These are phyloP conservation scores for Infundibulicybe gibba DNA, from an alignment of 768 basidiomycete species.

Conservation along the genomic window DNA sequence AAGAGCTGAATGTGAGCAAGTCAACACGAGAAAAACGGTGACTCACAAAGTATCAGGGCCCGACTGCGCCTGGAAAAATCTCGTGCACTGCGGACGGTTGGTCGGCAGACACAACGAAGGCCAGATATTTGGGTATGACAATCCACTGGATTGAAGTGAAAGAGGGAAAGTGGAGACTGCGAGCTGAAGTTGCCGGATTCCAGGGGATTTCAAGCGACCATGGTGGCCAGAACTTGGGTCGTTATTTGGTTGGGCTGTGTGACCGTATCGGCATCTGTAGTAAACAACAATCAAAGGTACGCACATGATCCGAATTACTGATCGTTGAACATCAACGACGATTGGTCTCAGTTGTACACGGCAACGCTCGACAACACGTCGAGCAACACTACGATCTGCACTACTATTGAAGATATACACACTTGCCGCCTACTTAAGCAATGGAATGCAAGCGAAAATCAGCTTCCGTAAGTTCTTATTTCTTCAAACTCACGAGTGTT, in stretches of 20 bases:
- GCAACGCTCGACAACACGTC: not conserved
- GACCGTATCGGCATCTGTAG: not conserved
- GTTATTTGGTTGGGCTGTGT: not conserved
- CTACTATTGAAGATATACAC: not conserved
- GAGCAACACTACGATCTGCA: not conserved
- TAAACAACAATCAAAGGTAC: not conserved
- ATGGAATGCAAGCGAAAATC: not conserved
- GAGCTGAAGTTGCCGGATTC: not conserved
- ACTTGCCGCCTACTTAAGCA: not conserved
- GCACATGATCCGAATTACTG: not conserved
- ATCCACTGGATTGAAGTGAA: not conserved
- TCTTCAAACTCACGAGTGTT: not conserved
- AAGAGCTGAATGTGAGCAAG: not conserved
- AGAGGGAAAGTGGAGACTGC: not conserved
- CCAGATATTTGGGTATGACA: not conserved
- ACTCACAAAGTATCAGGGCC: no score
- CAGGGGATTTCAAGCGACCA: not conserved
- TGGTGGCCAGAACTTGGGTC: not conserved
- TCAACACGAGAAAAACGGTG: no score
- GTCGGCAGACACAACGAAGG: not conserved
- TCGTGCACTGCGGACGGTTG: not conserved
- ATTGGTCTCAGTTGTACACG: not conserved
- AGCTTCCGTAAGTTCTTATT: not conserved
- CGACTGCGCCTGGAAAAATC: not conserved
- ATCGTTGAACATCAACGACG: not conserved